phyloP scores from a whole-genome alignment of 2,329 filamentous ascomycete genomes.

The Neopestalotiopsis rosae region DNA sequence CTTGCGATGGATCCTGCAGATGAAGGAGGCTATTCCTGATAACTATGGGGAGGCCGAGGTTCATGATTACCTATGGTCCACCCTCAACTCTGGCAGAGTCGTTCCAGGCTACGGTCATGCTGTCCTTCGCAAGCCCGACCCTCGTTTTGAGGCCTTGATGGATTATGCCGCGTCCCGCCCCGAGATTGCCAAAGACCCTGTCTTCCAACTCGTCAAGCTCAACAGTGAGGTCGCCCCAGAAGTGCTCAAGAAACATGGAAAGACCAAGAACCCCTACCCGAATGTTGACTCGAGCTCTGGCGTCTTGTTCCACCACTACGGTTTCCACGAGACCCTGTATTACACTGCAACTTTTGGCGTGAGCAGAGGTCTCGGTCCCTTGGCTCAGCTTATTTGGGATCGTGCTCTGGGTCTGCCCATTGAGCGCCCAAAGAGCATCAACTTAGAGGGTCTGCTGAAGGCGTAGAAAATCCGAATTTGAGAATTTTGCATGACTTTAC shows the following conservation, averaged over 20 bases:
- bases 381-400: constrained; percentile 97
- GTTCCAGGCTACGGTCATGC: constrained; percentile 96
- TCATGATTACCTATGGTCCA: constrained; percentile 88
- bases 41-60: constrained; percentile 83
- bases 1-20: constrained; percentile 93
- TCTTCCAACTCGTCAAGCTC: constrained; percentile 93
- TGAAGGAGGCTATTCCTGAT: constrained; percentile 86
- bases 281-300: constrained; percentile 95
- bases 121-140: constrained; percentile 94
- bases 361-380: constrained; percentile 77
- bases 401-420: constrained; percentile 92
- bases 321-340: constrained; percentile 96
- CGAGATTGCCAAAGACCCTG: constrained; percentile 83
- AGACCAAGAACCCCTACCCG: constrained; percentile 97
- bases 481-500: neutral
- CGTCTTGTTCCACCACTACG: constrained; percentile 97
- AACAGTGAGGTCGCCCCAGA: constrained; percentile 90
- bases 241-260: constrained; percentile 93
- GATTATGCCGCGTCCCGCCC: constrained; percentile 87
- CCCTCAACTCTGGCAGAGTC: constrained; percentile 91
- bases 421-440: constrained; percentile 97
- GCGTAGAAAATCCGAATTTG: neutral
- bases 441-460: constrained; percentile 78
- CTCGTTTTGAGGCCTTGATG: constrained; percentile 95
- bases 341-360: constrained; percentile 80